Percentiles rank a stretch among this genome's conserved stretches.
These are phyloP conservation scores for Alnus rubra DNA, from an alignment of 306 rosid species.

Conservation along the genomic window DNA sequence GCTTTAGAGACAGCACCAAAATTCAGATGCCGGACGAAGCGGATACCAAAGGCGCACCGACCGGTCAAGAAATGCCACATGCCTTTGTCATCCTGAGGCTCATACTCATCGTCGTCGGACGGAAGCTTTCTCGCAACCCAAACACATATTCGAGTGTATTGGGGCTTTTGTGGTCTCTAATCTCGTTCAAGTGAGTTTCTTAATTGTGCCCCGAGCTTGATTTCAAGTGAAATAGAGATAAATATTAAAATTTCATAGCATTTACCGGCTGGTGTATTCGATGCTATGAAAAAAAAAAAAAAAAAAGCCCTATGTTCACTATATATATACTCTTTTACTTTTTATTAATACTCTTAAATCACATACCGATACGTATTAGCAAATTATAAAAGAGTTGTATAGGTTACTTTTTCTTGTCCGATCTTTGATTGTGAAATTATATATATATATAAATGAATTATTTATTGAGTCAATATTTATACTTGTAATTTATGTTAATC, in stretches of 20 bases:
- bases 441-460: neutral
- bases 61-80: conserved; percentile 36
- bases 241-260: no score
- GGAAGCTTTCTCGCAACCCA: conserved; percentile 51
- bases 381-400: no score
- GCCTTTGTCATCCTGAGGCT: conserved; percentile 42
- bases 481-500: neutral
- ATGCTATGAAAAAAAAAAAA: no score
- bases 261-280: no score
- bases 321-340: no score
- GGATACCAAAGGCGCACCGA: neutral
- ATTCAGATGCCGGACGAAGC: conserved; percentile 27
- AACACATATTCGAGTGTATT: conserved; percentile 44
- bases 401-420: no score
- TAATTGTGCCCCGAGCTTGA: no score
- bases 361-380: no score
- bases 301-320: no score
- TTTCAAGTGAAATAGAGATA: no score
- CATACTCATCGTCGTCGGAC: conserved; percentile 39
- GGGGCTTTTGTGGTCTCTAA: conserved; percentile 46
- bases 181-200: conserved; percentile 41
- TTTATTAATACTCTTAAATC: no score
- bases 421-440: no score
- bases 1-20: conserved; percentile 42
- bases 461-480: neutral